Percentiles rank a stretch among this genome's conserved stretches.
These are phyloP conservation scores for Filobasidium uniguttulatum DNA, from an alignment of 1,284 basidiomycete species.

Conservation along the genomic window DNA sequence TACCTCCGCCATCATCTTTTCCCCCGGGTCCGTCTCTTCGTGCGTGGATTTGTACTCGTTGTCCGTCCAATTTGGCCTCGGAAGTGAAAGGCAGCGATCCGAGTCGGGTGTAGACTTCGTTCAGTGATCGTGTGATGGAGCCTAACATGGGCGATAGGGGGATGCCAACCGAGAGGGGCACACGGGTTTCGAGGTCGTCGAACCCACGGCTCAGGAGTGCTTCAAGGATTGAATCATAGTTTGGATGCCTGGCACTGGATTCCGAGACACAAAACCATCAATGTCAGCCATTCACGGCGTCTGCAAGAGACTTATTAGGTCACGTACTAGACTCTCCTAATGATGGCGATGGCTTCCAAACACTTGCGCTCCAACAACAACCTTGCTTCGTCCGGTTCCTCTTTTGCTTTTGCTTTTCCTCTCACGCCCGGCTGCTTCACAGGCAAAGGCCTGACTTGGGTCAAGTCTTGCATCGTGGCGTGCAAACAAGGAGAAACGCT, in stretches of 20 bases:
- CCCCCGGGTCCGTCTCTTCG: slow-evolving; percentile 30
- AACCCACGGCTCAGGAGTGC: slow-evolving; percentile 54
- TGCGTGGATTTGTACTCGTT: slow-evolving; percentile 72
- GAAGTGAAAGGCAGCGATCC: slow-evolving; percentile 55
- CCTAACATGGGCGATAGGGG: slow-evolving; percentile 43
- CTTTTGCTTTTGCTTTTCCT: slow-evolving; percentile 40
- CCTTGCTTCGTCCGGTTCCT: slow-evolving; percentile 38
- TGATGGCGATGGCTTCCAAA: slow-evolving; percentile 46
- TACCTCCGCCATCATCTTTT: slow-evolving; percentile 31
- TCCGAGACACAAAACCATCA: neutral
- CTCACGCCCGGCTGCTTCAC: slow-evolving; percentile 22
- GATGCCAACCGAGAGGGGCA: slow-evolving; percentile 59
- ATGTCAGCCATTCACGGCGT: neutral
- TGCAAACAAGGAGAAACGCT: slow-evolving; percentile 11
- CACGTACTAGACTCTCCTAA: slow-evolving; percentile 52
- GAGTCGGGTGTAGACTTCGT: slow-evolving; percentile 65
- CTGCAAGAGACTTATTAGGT: too few relatives aligned
- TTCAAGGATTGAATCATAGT: slow-evolving; percentile 62
- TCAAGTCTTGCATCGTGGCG: slow-evolving; percentile 31
- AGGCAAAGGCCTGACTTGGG: slow-evolving; percentile 34
- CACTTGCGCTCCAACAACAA: slow-evolving; percentile 44
- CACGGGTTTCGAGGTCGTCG: slow-evolving; percentile 47
- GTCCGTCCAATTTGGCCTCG: slow-evolving; percentile 76
- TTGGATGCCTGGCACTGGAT: slow-evolving; percentile 59
- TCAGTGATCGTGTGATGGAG: slow-evolving; percentile 56